phyloP scores from a whole-genome alignment of 2,329 filamentous ascomycete genomes.

The Hymenoscyphus repandus region DNA sequence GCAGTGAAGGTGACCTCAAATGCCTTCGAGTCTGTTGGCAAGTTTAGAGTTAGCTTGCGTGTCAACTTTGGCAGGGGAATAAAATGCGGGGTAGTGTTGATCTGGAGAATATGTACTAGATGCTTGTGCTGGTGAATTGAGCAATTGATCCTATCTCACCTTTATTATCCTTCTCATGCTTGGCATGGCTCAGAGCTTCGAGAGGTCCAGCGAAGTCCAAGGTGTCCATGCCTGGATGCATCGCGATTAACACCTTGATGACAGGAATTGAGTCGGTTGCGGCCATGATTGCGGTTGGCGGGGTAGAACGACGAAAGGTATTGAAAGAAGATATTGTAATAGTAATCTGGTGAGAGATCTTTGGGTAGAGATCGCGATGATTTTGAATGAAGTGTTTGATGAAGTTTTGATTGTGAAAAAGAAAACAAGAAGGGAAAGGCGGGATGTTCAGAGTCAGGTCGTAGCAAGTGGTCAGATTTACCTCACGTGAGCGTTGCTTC shows the following conservation, averaged over 20 bases:
- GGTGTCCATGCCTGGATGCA: slow-evolving; percentile 49
- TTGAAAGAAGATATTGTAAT: slow-evolving; percentile 5
- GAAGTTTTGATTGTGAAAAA: not conserved
- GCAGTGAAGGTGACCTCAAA: slow-evolving; percentile 25
- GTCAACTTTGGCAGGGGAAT: not conserved
- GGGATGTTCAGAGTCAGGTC: slow-evolving; percentile 3
- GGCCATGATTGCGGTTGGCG: slow-evolving; percentile 29
- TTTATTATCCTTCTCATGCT: slow-evolving; percentile 48
- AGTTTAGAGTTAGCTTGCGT: slow-evolving; percentile 4
- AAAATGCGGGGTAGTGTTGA: slow-evolving; percentile 9
- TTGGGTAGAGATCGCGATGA: no score
- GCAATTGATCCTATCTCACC: slow-evolving; percentile 33
- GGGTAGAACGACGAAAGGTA: slow-evolving; percentile 4
- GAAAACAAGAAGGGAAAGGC: slow-evolving; percentile 2
- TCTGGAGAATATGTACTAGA: not conserved
- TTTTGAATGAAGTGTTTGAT: not conserved
- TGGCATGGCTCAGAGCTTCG: slow-evolving; percentile 49
- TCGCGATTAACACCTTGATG: slow-evolving; percentile 56
- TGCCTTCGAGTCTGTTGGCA: slow-evolving; percentile 25
- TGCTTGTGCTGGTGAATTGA: not conserved
- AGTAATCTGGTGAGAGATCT: no score
- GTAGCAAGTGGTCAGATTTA: slow-evolving; percentile 4
- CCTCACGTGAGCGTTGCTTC: slow-evolving; percentile 11
- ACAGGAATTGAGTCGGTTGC: slow-evolving; percentile 26
- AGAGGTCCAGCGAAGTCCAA: slow-evolving; percentile 53